Percentiles rank a stretch among this genome's conserved stretches.
Conservation (phyloP, 257 asterid species). For the Solanum dulcamara region DNA sequence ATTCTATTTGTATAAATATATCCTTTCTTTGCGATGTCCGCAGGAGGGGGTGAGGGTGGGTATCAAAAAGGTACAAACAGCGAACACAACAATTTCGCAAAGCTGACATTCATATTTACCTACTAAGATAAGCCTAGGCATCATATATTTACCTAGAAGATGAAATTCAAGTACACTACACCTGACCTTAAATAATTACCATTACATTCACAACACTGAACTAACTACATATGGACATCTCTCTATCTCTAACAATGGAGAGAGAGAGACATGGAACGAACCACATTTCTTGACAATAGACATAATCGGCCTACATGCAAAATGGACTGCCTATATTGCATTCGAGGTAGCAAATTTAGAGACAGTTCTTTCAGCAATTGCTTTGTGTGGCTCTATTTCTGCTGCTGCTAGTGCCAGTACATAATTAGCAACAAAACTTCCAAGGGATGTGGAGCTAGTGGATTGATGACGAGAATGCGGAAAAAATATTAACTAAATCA, state of each 20-base stretch:
- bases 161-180: not conserved
- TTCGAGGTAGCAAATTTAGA: not conserved
- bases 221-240: not conserved
- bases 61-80: not conserved
- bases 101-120: not conserved
- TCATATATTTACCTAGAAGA: not conserved
- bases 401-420: slow-evolving; percentile 27
- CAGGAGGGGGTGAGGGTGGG: not conserved
- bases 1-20: not conserved
- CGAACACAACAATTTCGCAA: not conserved
- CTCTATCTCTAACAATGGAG: not conserved
- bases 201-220: not conserved
- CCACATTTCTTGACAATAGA: not conserved
- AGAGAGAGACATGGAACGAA: not conserved
- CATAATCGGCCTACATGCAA: not conserved
- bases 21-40: not conserved
- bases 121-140: not conserved
- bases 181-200: not conserved
- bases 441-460: slow-evolving; percentile 6
- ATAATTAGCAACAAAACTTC: slow-evolving; percentile 12
- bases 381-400: slow-evolving; percentile 15
- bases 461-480: not conserved
- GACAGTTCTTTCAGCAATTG: slow-evolving; percentile 12
- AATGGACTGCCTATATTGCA: not conserved
- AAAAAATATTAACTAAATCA: slow-evolving; percentile 21